phyloP scores from a whole-genome alignment of 768 basidiomycete species.

The Psilocybe azurescens region DNA sequence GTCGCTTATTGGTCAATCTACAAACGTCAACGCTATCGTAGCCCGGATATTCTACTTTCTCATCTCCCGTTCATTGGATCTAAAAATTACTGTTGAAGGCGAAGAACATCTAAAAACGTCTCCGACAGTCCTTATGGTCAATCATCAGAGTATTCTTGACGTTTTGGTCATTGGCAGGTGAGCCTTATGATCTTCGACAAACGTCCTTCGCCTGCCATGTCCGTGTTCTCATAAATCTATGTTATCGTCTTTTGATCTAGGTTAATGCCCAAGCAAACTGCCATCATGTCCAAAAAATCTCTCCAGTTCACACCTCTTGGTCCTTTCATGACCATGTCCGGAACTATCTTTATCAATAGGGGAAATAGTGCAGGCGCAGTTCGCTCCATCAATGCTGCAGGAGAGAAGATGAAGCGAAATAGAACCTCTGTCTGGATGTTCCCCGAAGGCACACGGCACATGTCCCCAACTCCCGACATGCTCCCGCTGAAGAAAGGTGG shows the following conservation, averaged over 20 bases:
- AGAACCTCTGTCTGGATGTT: conserved; percentile 90
- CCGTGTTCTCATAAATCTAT: conserved; percentile 15
- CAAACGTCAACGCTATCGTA: conserved; percentile 83
- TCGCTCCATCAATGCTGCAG: conserved; percentile 76
- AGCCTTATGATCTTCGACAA: conserved; percentile 28
- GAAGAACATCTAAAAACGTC: conserved; percentile 76
- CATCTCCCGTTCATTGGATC: conserved; percentile 64
- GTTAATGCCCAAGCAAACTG: conserved; percentile 79
- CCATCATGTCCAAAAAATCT: conserved; percentile 94
- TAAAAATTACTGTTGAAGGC: conserved; percentile 83
- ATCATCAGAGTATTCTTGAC: conserved; percentile 95
- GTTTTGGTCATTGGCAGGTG: conserved; percentile 82
- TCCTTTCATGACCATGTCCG: conserved; percentile 88
- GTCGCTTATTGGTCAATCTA: conserved; percentile 68
- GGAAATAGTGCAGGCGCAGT: conserved; percentile 79
- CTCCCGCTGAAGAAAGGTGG: conserved; percentile 97
- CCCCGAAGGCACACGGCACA: conserved; percentile 93
- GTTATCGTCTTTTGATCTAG: conserved; percentile 40
- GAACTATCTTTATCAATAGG: conserved; percentile 91
- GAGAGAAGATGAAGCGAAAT: conserved; percentile 72
- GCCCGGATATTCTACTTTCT: conserved; percentile 83
- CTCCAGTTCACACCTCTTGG: conserved; percentile 88
- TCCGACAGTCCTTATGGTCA: conserved; percentile 81
- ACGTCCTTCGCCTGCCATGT: neutral
- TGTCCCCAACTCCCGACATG: conserved; percentile 65